Percentiles rank a stretch among this genome's conserved stretches.
These are phyloP conservation scores for Tulasnella sp. DNA, from an alignment of 768 basidiomycete species.

Conservation along the genomic window DNA sequence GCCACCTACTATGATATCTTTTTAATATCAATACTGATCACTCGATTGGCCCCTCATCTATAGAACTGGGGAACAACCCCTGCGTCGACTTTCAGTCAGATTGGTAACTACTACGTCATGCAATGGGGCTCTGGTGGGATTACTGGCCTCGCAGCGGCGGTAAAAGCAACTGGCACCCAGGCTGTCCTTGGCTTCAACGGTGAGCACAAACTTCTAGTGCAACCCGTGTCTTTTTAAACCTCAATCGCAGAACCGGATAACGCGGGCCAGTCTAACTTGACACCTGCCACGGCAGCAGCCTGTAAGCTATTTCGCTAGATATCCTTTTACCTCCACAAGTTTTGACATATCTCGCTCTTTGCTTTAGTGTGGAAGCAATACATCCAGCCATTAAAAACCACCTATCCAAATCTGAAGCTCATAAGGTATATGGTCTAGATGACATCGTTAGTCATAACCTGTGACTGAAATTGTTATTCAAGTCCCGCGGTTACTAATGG, in stretches of 20 bases:
- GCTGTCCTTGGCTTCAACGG: conserved; percentile 14
- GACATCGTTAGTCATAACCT: too few species aligned
- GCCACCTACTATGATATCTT: too few species aligned
- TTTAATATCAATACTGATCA: background rate
- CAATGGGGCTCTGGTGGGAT: conserved; percentile 14
- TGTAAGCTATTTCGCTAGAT: background rate
- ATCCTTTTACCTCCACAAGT: too few species aligned
- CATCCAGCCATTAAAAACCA: conserved; percentile 6
- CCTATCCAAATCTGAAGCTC: background rate
- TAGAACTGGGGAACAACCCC: conserved; percentile 10
- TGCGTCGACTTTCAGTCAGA: background rate
- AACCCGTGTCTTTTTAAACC: background rate
- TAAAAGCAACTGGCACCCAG: background rate
- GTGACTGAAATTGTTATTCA: too few species aligned
- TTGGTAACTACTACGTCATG: background rate
- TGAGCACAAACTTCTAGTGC: background rate
- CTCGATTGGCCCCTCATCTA: background rate
- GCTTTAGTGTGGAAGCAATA: conserved; percentile 10
- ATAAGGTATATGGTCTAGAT: background rate
- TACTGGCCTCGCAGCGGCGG: background rate
- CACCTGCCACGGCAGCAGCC: background rate
- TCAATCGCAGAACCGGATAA: too few species aligned
- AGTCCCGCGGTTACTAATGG: conserved; percentile 7
- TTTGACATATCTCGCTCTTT: background rate
- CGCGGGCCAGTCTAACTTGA: background rate